Percentiles rank a stretch among this genome's conserved stretches.
phyloP scores from a whole-genome alignment of 2,329 filamentous ascomycete genomes.

The Phialocephala subalpina region DNA sequence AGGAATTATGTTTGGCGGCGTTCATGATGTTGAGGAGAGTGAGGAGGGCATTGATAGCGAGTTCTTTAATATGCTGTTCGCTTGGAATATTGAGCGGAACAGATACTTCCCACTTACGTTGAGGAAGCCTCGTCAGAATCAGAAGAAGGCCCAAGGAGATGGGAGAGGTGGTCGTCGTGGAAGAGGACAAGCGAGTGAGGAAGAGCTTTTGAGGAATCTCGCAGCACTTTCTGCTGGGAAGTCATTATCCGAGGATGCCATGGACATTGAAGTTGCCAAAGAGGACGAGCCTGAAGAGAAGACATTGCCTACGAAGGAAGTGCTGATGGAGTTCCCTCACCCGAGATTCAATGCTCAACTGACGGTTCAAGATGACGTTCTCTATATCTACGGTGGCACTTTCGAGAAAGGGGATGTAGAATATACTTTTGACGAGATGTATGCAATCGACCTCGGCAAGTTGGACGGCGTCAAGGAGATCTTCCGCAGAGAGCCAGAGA shows the following conservation, averaged over 20 bases:
- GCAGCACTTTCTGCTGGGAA: slow-evolving; percentile 83
- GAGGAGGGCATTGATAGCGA: slow-evolving; percentile 97
- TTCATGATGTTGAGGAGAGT: slow-evolving; percentile 89
- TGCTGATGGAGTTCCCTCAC: slow-evolving; percentile 86
- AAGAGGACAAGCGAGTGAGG: slow-evolving; percentile 89
- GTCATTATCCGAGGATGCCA: slow-evolving; percentile 61
- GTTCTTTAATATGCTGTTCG: slow-evolving; percentile 92
- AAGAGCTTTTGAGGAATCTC: slow-evolving; percentile 86
- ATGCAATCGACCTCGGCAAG: slow-evolving; percentile 92
- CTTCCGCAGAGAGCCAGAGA: slow-evolving; percentile 83
- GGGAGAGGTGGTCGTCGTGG: slow-evolving; percentile 69
- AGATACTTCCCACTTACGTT: slow-evolving; percentile 87
- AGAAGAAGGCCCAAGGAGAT: slow-evolving; percentile 65
- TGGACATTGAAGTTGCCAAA: slow-evolving; percentile 57
- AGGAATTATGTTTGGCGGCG: slow-evolving; percentile 92
- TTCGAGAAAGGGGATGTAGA: slow-evolving; percentile 95
- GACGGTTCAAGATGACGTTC: slow-evolving; percentile 87
- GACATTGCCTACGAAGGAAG: slow-evolving; percentile 64
- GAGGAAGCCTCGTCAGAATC: slow-evolving; percentile 74
- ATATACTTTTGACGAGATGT: slow-evolving; percentile 95
- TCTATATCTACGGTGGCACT: slow-evolving; percentile 95
- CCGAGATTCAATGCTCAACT: slow-evolving; percentile 90
- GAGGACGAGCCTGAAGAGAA: slow-evolving; percentile 58
- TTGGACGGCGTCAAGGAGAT: slow-evolving; percentile 93
- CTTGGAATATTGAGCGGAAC: slow-evolving; percentile 96